Conservation (phyloP, 345 rosid species). For the Mallotus nudiflorus region DNA sequence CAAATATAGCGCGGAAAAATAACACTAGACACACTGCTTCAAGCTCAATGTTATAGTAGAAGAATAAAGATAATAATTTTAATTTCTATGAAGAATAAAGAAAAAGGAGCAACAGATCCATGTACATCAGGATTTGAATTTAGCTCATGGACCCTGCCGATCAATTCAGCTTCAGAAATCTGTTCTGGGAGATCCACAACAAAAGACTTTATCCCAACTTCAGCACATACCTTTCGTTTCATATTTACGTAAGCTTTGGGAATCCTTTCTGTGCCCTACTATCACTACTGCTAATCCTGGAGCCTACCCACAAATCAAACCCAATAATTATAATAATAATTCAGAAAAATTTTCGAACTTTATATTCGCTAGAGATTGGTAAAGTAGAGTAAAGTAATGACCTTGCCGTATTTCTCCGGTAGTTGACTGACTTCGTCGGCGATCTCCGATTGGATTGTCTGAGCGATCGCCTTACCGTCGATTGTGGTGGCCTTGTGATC, state of each 20-base stretch:
- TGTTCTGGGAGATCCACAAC: conserved; percentile 79
- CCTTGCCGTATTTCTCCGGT: conserved; percentile 71
- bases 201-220: conserved; percentile 85
- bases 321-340: too few relatives aligned
- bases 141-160: conserved; percentile 78
- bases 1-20: too few relatives aligned
- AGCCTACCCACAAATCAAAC: conserved; percentile 61
- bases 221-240: conserved; percentile 92
- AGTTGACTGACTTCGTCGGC: conserved; percentile 67
- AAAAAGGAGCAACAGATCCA: too few relatives aligned
- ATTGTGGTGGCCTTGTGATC: conserved; percentile 60
- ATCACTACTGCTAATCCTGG: conserved; percentile 92
- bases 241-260: conserved; percentile 83
- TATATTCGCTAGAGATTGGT: too few relatives aligned
- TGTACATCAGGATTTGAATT: conserved; percentile 76
- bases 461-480: conserved; percentile 79
- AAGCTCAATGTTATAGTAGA: too few relatives aligned
- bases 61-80: too few relatives aligned
- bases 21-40: too few relatives aligned
- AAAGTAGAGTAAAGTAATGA: not conserved
- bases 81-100: too few relatives aligned
- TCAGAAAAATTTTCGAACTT: too few relatives aligned
- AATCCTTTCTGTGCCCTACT: conserved; percentile 79
- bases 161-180: conserved; percentile 63
- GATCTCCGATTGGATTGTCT: conserved; percentile 77